Evolutionary conservation across 2,329 filamentous ascomycete species (phyloP), one percentile per base, ranked within the genome.

Genomic region (Fusarium incarnatum): DNA sequence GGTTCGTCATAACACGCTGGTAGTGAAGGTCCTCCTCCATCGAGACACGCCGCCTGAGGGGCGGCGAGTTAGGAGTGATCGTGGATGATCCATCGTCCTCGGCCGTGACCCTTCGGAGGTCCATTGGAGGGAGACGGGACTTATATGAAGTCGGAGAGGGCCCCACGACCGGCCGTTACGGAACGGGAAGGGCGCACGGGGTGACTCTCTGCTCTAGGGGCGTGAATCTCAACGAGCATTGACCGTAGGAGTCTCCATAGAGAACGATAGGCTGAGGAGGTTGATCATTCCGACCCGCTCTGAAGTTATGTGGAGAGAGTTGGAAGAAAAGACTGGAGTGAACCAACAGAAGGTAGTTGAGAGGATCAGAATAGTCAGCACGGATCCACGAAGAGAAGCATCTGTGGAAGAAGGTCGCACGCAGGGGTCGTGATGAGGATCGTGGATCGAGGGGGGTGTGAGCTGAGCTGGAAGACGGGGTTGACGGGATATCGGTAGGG

Each of bases 11-110:
- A 75, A 86, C 79, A 70, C 82, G 80, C 58, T 85, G 83, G 73
- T 87, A 87, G 73, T 83, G 82, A 73, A 84, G 78, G 73, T 87
- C 85, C 79, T 87, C 84, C 76, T 87, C 85, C 80, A 87, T 85
- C 52, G 85, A 87, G 73, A 85, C 81, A 73, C 82, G 81, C 78
- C 81, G 81, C 76, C 82, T 79, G 62, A 79, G 76, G 67, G 78
- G 80, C 79, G 80, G 78, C 74, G 77, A 76, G 75, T 78, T 56
- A 73, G 76, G 52, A 66, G 65, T 60, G 63, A 70, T 72, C 67
- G 74, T 68, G 67, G 76, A 74, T 70, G 72, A 76, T 79, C 75
- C 78, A 79, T 81, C 72, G 66, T 78, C 75, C 70, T 74, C 73
- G 70, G 68, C 37, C 48, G 73, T 68, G 70, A 64, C 71, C 65